phyloP scores from a whole-genome alignment of 257 asterid genomes.

The Coffea canephora region DNA sequence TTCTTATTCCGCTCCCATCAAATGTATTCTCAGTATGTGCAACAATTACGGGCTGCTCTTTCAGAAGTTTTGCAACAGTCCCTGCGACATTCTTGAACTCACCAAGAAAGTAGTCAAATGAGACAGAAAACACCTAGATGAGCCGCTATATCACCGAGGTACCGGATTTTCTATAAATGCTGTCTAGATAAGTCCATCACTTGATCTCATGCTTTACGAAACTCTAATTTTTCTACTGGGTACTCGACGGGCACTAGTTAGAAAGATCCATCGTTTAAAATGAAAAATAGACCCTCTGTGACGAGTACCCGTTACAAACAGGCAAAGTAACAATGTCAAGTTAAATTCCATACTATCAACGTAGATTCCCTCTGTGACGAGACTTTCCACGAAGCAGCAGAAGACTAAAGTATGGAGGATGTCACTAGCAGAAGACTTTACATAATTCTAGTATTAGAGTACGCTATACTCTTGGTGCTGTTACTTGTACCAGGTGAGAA shows the following conservation, averaged over 20 bases:
- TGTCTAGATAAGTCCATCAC: constrained; percentile 9
- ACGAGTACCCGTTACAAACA: not conserved
- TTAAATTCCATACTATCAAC: not conserved
- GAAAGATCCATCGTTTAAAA: too few species aligned
- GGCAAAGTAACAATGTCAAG: not conserved
- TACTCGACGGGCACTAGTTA: too few species aligned
- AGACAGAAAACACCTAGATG: not conserved
- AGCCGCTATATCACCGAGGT: not conserved
- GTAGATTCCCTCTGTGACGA: not conserved
- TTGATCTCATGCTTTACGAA: not conserved
- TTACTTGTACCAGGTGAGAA: not conserved
- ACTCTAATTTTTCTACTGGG: not conserved
- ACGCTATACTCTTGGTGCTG: not conserved
- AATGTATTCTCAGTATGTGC: constrained; percentile 86
- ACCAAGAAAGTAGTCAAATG: constrained; percentile 22
- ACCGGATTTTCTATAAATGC: not conserved
- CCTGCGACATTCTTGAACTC: constrained; percentile 57
- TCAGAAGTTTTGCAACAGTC: constrained; percentile 52
- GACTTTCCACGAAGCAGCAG: not conserved
- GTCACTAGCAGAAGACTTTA: not conserved
- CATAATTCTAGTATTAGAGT: not conserved
- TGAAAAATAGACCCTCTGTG: not conserved
- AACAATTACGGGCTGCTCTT: constrained; percentile 82
- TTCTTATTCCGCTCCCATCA: constrained; percentile 76
- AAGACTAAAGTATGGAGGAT: not conserved